These are phyloP conservation scores for Voacanga thouarsii DNA, from an alignment of 257 asterid genomes.

Conservation along the genomic window DNA sequence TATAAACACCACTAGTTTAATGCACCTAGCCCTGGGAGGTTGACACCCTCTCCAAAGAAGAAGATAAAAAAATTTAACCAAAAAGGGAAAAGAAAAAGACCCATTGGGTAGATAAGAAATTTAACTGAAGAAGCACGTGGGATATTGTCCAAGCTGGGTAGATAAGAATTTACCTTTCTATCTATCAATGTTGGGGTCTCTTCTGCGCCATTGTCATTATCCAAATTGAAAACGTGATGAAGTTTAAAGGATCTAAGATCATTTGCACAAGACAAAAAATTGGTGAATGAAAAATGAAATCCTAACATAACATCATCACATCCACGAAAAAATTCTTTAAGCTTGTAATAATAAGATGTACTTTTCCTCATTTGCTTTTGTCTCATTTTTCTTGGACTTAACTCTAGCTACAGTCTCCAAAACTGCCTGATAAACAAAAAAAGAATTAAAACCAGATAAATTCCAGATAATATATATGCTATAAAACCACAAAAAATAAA, in stretches of 20 bases:
- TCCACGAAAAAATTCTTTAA: constrained; percentile 10
- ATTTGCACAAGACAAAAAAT: constrained; percentile 21
- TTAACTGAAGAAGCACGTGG: not conserved
- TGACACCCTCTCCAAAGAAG: not conserved
- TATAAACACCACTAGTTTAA: constrained; percentile 4
- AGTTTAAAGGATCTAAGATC: constrained; percentile 67
- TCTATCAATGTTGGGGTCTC: constrained; percentile 96
- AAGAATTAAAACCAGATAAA: not conserved
- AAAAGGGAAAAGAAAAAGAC: not conserved
- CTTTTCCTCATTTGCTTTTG: constrained; percentile 86
- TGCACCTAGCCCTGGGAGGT: not conserved
- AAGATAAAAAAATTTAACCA: not conserved
- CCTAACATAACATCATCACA: constrained; percentile 8
- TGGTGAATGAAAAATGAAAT: constrained; percentile 13
- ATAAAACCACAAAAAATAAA: not conserved
- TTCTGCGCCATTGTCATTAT: constrained; percentile 95
- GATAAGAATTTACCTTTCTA: constrained; percentile 57
- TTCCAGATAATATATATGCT: not conserved
- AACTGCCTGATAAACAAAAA: constrained; percentile 63
- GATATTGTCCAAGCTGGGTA: not conserved
- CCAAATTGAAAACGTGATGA: constrained; percentile 86
- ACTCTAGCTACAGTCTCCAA: constrained; percentile 99
- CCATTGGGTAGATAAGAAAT: not conserved
- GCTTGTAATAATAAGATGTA: constrained; percentile 19
- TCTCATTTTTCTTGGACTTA: constrained; percentile 91